Percentiles rank a stretch among this genome's conserved stretches.
Evolutionary conservation across 2,329 filamentous ascomycete species (phyloP).

Genomic region (Grosmannia clavigera): DNA sequence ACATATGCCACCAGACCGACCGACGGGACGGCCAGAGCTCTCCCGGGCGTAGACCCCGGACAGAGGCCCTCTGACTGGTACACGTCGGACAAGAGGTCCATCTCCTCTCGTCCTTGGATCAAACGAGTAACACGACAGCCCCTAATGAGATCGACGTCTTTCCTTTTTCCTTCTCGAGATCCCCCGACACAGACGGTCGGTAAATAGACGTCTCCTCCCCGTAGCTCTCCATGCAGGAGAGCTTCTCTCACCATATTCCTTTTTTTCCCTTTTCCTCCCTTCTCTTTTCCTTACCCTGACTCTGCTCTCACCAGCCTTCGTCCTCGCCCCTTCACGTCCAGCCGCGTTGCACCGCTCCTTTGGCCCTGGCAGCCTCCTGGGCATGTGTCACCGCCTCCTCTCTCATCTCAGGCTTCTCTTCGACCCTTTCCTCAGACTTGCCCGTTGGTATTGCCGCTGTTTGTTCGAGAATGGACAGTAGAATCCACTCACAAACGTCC

Average conservation of each 20-base stretch:
- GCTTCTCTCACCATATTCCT: background rate
- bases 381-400: background rate
- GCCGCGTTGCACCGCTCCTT: background rate
- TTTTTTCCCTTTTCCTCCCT: background rate
- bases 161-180: background rate
- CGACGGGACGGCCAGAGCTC: background rate
- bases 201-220: background rate
- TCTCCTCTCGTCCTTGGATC: background rate
- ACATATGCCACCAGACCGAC: background rate
- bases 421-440: background rate
- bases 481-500: background rate
- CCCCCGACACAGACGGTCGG: background rate
- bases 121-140: background rate
- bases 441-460: background rate
- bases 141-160: background rate
- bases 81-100: background rate
- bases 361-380: background rate
- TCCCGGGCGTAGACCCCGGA: background rate
- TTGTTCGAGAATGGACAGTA: background rate
- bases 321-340: background rate
- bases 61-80: background rate
- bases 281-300: background rate
- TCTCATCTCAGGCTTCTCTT: background rate
- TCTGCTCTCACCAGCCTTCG: no score
- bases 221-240: background rate